phyloP scores from a whole-genome alignment of 352 stramenopile species.

The Pythium biforme region DNA sequence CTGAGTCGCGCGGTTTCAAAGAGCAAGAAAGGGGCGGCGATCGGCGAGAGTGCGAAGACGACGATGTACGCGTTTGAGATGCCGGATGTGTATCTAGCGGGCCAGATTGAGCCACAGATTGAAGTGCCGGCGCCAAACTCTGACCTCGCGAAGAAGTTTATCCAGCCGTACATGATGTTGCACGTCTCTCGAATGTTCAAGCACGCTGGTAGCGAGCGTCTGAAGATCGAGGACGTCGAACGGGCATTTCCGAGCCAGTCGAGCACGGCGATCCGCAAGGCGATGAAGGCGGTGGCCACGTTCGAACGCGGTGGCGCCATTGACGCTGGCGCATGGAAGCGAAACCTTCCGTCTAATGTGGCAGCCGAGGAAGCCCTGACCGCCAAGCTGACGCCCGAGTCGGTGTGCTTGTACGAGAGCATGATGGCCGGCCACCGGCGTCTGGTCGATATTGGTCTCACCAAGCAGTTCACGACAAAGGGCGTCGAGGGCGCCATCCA shows the following conservation, averaged over 20 bases:
- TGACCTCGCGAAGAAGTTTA: constrained; percentile 41
- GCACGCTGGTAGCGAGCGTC: constrained; percentile 61
- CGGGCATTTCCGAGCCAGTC: constrained; percentile 82
- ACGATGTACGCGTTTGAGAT: constrained; percentile 72
- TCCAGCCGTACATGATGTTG: constrained; percentile 85
- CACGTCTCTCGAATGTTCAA: constrained; percentile 84
- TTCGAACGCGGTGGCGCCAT: constrained; percentile 65
- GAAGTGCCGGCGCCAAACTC: constrained; percentile 78
- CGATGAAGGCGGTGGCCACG: constrained; percentile 26
- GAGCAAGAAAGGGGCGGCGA: constrained; percentile 52
- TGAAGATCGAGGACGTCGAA: constrained; percentile 85
- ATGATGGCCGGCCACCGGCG: constrained; percentile 86
- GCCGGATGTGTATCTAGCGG: constrained; percentile 38
- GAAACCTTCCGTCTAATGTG: constrained; percentile 58
- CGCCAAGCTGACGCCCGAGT: constrained; percentile 71
- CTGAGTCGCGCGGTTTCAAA: constrained; percentile 73
- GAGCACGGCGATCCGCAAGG: constrained; percentile 4
- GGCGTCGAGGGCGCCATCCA: constrained; percentile 76
- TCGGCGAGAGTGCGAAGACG: constrained; percentile 45
- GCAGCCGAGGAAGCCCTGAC: constrained; percentile 78
- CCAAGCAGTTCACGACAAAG: constrained; percentile 74
- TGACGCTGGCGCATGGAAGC: constrained; percentile 84
- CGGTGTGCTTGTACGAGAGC: constrained; percentile 83
- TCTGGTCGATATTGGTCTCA: constrained; percentile 76
- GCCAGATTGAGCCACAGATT: constrained; percentile 49